Percentiles rank a stretch among this genome's conserved stretches.
These are phyloP conservation scores for Talaromyces sp. DNA, from an alignment of 2,329 filamentous ascomycete species.

Conservation along the genomic window DNA sequence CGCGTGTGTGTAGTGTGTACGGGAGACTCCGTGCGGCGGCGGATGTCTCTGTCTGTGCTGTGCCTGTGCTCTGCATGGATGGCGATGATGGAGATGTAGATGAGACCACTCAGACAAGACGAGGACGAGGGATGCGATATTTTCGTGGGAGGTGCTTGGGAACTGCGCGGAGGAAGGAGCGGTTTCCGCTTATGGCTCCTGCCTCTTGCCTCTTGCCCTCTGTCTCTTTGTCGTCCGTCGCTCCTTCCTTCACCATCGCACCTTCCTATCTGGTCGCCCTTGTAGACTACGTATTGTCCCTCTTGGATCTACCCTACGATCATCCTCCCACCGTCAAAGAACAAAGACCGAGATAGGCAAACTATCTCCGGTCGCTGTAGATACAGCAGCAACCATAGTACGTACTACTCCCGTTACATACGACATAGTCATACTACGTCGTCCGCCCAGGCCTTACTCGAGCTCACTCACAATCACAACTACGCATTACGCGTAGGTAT, in stretches of 20 bases:
- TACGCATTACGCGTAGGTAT: neutral
- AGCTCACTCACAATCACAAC: neutral
- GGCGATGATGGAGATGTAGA: neutral
- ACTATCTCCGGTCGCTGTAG: neutral
- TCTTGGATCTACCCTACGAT: neutral
- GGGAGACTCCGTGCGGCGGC: conserved; percentile 7
- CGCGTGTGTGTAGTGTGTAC: neutral
- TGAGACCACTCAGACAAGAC: too few species aligned
- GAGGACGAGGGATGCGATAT: neutral
- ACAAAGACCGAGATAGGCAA: neutral
- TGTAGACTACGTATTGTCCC: neutral
- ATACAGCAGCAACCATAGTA: neutral
- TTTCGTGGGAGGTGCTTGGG: neutral
- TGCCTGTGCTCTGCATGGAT: neutral
- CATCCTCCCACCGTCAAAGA: neutral
- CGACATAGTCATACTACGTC: neutral
- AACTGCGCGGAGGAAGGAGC: neutral
- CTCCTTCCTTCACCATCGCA: neutral
- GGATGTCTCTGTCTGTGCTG: conserved; percentile 5
- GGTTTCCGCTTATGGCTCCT: neutral
- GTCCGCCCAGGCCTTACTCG: neutral
- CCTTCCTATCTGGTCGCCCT: neutral
- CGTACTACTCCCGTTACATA: neutral
- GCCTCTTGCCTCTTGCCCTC: neutral
- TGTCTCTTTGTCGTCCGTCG: neutral